These are phyloP conservation scores for Pseudodiploospora longispora DNA, from an alignment of 2,329 filamentous ascomycete species.

Conservation along the genomic window DNA sequence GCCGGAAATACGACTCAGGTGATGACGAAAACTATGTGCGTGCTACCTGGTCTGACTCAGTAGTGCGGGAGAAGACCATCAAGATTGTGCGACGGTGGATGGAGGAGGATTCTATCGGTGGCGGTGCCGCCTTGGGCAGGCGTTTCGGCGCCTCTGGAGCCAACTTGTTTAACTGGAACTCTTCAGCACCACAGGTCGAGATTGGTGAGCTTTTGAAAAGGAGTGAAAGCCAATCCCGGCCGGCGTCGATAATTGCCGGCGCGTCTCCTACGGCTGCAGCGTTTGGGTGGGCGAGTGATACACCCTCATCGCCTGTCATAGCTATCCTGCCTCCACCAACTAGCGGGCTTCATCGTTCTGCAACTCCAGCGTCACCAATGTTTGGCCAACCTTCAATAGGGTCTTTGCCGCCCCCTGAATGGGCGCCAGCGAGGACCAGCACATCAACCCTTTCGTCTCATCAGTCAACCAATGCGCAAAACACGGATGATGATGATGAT, in stretches of 20 bases:
- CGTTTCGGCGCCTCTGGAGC: slow-evolving; percentile 32
- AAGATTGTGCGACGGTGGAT: slow-evolving; percentile 58
- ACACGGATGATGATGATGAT: background rate
- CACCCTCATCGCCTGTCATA: slow-evolving; percentile 8
- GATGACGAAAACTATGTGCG: slow-evolving; percentile 53
- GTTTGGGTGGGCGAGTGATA: slow-evolving; percentile 18
- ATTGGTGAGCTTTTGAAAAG: slow-evolving; percentile 30
- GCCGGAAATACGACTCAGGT: slow-evolving; percentile 46
- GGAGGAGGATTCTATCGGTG: slow-evolving; percentile 53
- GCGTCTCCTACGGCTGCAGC: slow-evolving; percentile 19
- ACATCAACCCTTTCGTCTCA: slow-evolving; percentile 1
- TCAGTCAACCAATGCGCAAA: background rate
- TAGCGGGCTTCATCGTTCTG: background rate
- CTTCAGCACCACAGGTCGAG: slow-evolving; percentile 40
- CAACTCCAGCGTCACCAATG: background rate
- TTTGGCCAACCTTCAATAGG: background rate
- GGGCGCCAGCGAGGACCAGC: background rate
- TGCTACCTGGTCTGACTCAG: slow-evolving; percentile 49
- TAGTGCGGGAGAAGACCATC: slow-evolving; percentile 44
- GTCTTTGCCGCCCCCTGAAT: background rate
- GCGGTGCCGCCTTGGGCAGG: slow-evolving; percentile 33
- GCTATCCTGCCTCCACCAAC: slow-evolving; percentile 1
- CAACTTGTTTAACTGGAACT: slow-evolving; percentile 55
- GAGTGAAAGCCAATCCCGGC: slow-evolving; percentile 15
- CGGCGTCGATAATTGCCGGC: slow-evolving; percentile 14